phyloP scores from a whole-genome alignment of 2,329 filamentous ascomycete species.

The Aspergillus eucalypticola region DNA sequence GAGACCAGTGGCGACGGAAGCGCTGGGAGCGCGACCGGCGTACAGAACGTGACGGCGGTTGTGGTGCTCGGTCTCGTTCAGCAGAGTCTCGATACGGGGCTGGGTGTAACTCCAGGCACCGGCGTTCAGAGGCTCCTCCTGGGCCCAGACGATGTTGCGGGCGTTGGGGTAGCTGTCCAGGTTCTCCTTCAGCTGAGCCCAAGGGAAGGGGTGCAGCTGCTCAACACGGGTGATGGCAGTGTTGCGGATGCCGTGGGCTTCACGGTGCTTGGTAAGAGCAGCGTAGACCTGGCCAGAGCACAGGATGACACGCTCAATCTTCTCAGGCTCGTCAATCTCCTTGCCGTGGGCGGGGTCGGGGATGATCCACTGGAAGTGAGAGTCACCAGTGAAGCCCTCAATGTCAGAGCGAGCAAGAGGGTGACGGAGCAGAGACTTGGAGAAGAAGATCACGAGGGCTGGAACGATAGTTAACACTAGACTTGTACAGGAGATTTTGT shows the following conservation, averaged over 20 bases:
- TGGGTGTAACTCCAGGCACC: constrained; percentile 98
- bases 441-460: constrained; percentile 98
- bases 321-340: constrained; percentile 73
- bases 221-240: constrained; percentile 94
- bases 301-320: constrained; percentile 91
- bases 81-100: constrained; percentile 91
- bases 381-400: constrained; percentile 86
- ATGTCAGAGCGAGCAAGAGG: constrained; percentile 85
- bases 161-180: constrained; percentile 96
- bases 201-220: constrained; percentile 98
- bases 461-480: constrained; percentile 20
- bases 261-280: constrained; percentile 85
- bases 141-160: constrained; percentile 94
- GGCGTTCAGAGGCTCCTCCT: constrained; percentile 97
- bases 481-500: background rate
- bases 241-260: constrained; percentile 81
- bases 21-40: constrained; percentile 88
- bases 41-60: constrained; percentile 97
- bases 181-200: constrained; percentile 95
- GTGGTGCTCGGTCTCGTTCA: constrained; percentile 88
- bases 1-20: constrained; percentile 88
- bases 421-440: constrained; percentile 92
- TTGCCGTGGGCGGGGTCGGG: constrained; percentile 80
- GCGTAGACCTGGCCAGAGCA: constrained; percentile 95
- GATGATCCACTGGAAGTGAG: constrained; percentile 97